Conservation (phyloP, 192 early-diverging fungal genomes). For the Backusella liffmaniae region DNA sequence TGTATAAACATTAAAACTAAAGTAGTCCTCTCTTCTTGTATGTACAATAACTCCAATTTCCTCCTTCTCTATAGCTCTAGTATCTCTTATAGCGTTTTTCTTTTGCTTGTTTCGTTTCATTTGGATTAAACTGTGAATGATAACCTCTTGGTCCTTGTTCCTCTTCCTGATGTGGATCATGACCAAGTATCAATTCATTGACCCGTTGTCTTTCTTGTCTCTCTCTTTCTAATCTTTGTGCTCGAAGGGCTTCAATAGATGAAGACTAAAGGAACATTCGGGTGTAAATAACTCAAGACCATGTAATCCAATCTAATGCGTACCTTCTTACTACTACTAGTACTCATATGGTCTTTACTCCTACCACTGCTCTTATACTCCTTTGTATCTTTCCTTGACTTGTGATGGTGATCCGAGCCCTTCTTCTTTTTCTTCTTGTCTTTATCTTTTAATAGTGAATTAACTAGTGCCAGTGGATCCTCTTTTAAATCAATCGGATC, state of each 20-base stretch:
- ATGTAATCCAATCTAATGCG: not conserved
- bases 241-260: conserved; percentile 44
- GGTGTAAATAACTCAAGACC: not conserved
- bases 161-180: not conserved
- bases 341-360: not conserved
- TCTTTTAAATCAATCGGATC: conserved; percentile 31
- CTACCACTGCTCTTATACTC: not conserved
- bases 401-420: not conserved
- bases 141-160: conserved; percentile 29
- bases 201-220: conserved; percentile 32
- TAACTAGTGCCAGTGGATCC: conserved; percentile 41
- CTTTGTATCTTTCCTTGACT: not conserved
- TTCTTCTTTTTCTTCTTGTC: conserved; percentile 27
- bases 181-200: conserved; percentile 2
- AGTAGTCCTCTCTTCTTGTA: not conserved
- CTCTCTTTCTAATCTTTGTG: conserved; percentile 45
- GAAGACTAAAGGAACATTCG: not conserved
- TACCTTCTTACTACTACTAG: not conserved
- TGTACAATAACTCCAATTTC: not conserved
- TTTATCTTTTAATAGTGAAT: not conserved
- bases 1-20: not conserved
- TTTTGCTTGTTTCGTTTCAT: conserved; percentile 46
- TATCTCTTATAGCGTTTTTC: conserved; percentile 17
- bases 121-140: conserved; percentile 55
- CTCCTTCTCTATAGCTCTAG: not conserved